Conservation (phyloP, 495 filamentous ascomycete species). For the Penicillium cataractarum region DNA sequence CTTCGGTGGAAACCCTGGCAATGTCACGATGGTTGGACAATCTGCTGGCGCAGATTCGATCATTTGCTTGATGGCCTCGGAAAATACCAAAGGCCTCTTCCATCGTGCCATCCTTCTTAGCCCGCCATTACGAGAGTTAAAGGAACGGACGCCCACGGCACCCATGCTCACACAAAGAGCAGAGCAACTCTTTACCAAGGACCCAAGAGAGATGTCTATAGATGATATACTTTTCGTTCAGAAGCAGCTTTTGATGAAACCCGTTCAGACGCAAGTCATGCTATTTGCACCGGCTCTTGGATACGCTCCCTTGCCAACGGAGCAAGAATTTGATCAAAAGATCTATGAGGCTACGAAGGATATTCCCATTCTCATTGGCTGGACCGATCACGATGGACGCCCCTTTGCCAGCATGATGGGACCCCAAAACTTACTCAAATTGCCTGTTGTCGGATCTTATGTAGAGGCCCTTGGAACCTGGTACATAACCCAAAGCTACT, state of each 20-base stretch:
- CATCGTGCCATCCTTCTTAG: slow-evolving; percentile 21
- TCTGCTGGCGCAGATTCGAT: slow-evolving; percentile 45
- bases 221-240: slow-evolving; percentile 12
- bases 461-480: slow-evolving; percentile 11
- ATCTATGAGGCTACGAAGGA: neutral
- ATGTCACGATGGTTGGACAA: slow-evolving; percentile 51
- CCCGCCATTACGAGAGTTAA: slow-evolving; percentile 15
- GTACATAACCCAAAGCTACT: slow-evolving; percentile 22
- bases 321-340: slow-evolving; percentile 16
- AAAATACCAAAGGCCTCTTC: slow-evolving; percentile 10
- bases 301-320: slow-evolving; percentile 4
- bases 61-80: slow-evolving; percentile 14
- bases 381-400: slow-evolving; percentile 15
- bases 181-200: slow-evolving; percentile 11
- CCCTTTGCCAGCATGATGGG: slow-evolving; percentile 19
- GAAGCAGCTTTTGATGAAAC: slow-evolving; percentile 11
- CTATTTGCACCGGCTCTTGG: slow-evolving; percentile 18
- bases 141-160: slow-evolving; percentile 8
- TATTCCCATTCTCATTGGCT: slow-evolving; percentile 19
- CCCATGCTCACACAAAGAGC: slow-evolving; percentile 7
- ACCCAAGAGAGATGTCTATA: slow-evolving; percentile 8
- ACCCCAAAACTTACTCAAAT: slow-evolving; percentile 8
- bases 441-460: slow-evolving; percentile 13
- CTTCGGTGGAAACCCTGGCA: slow-evolving; percentile 48
- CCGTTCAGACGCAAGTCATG: slow-evolving; percentile 12